Evolutionary conservation across 352 stramenopile species (phyloP).

Genomic region (Halophytophthora polymorphica): DNA sequence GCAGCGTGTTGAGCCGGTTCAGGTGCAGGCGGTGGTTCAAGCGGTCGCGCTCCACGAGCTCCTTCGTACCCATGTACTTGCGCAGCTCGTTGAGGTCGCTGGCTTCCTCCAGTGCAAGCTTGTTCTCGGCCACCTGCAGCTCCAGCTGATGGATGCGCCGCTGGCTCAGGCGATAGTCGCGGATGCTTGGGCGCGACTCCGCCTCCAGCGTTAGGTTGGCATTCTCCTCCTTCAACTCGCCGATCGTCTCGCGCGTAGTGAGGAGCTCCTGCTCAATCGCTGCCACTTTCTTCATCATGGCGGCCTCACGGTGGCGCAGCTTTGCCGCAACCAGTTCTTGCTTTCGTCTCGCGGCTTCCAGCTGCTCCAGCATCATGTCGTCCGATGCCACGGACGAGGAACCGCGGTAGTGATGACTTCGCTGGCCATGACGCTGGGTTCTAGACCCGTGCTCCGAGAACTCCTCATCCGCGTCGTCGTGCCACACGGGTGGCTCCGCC

Average conservation of each 20-base stretch:
- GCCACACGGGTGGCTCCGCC: constrained; percentile 26
- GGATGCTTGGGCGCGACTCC: constrained; percentile 79
- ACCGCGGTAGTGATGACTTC: background rate
- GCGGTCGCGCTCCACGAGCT: constrained; percentile 74
- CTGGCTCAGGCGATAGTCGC: constrained; percentile 70
- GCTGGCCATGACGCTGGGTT: constrained; percentile 3
- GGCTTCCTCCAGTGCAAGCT: constrained; percentile 70
- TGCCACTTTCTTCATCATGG: constrained; percentile 77
- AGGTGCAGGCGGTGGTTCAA: constrained; percentile 77
- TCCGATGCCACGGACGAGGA: constrained; percentile 41
- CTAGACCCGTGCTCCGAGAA: constrained; percentile 3
- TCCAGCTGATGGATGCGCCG: constrained; percentile 77
- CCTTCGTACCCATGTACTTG: constrained; percentile 80
- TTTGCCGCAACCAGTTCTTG: constrained; percentile 65
- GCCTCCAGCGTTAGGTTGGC: constrained; percentile 71
- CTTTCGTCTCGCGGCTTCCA: constrained; percentile 68
- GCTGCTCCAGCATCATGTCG: constrained; percentile 67
- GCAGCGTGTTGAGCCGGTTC: constrained; percentile 73
- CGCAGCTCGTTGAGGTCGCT: constrained; percentile 75
- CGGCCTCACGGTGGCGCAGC: constrained; percentile 58
- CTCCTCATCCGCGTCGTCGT: constrained; percentile 14
- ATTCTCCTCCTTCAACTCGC: constrained; percentile 79
- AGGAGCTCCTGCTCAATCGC: constrained; percentile 76
- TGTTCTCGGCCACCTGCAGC: constrained; percentile 66
- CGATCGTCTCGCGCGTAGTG: constrained; percentile 51